A percentile compares a stretch with the other conserved stretches of the same genome.
Evolutionary conservation across 2,329 filamentous ascomycete species (phyloP).

Genomic region (Curvularia sp.): DNA sequence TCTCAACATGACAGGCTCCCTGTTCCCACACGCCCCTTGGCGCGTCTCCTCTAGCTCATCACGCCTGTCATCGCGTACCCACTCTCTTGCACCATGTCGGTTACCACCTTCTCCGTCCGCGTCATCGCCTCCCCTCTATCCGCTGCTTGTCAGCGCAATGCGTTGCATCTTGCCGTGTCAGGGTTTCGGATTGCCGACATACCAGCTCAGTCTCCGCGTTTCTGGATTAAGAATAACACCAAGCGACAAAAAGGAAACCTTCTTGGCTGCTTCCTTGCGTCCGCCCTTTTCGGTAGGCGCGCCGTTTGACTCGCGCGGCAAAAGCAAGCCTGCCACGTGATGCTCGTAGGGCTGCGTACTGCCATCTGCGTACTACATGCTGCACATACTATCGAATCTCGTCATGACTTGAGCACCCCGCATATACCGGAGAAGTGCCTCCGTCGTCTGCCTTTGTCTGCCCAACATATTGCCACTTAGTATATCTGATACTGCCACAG

Average conservation of each 20-base stretch:
- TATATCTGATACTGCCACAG: no score
- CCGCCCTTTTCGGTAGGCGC: background rate
- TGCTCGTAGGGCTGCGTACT: background rate
- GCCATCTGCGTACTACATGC: background rate
- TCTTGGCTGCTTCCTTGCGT: background rate
- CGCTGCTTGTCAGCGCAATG: conserved; percentile 5
- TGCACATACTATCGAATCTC: background rate
- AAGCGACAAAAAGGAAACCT: background rate
- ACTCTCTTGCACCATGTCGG: background rate
- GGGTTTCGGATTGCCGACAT: conserved; percentile 12
- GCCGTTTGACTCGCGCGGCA: background rate
- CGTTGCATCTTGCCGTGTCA: conserved; percentile 10
- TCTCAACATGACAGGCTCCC: no score
- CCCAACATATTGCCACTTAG: no score
- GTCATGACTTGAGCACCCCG: background rate
- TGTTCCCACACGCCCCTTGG: background rate
- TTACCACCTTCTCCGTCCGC: conserved; percentile 6
- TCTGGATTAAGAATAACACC: background rate
- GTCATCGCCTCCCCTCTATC: conserved; percentile 8
- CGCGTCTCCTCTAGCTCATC: no score
- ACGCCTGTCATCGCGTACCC: no score
- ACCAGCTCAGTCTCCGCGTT: background rate
- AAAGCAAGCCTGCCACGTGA: background rate
- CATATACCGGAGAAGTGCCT: background rate
- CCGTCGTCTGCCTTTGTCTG: background rate